Base-by-base conservation (phyloP, 208 protist species). In the Crithidia bombi region DNA sequence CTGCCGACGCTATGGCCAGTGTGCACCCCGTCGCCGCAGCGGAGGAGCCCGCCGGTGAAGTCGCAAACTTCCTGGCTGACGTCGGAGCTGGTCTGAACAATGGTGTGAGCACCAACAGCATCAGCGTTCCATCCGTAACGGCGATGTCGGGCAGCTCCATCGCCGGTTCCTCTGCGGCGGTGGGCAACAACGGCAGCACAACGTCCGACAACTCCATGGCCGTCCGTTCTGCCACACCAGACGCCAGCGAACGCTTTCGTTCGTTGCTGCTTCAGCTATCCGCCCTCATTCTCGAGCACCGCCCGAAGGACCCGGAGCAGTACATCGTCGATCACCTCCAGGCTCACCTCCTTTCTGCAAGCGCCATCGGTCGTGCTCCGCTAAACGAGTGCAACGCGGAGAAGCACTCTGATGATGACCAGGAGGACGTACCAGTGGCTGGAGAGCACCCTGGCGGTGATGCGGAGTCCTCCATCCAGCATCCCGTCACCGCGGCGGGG, bases 221-320 rank as follows among this genome's bases (percentile, higher is more conserved):
- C 44, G 47, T 25, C 23, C 28, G 46, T 33, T 21, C 44, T 17
- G 26, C 14, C 44, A 30, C 44, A 14, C 44, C 69, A 2, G 51
- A 75, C 39, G 38, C 55, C 14, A 52, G 64, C 58, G 66, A 65
- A 1, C 73, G 55, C 59, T 73, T 82, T 26, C 76, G 75, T 12
- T 44, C 58, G 19, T 70, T 90, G 28, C 66, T 90, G 46, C 69
- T 83, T 36, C 55, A 84, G 49, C 69, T 90, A 0, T 78, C 85
- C 23, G 38, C 39, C 15, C 67, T 75, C 23, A 35, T 85, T 14
- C 75, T 90, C 23, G 62, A 61, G 23, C 72, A 66, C 49, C 66
- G 69, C 11, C 75, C 82, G 19, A 81, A 81, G 41, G 85, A 90
- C 62, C 78, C 82, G 28, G 82, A 87, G 49, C 77, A 83, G 75